phyloP scores from a whole-genome alignment of 2,329 filamentous ascomycete genomes.

The Aspergillus sclerotialis region DNA sequence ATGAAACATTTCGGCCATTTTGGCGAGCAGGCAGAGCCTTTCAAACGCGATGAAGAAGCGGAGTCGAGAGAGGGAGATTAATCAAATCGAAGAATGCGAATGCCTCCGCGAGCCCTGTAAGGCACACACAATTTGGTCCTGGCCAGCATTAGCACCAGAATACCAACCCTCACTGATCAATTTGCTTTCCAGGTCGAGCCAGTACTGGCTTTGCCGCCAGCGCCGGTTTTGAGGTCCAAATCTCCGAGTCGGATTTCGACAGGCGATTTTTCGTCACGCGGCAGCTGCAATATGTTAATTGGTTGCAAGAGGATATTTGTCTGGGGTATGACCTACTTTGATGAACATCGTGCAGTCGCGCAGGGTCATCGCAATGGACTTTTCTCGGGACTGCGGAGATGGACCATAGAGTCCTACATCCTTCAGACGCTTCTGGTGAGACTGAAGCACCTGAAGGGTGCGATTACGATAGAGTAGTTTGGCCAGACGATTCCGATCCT shows the following conservation, averaged over 20 bases:
- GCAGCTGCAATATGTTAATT: slow-evolving; percentile 21
- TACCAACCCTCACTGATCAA: slow-evolving; percentile 67
- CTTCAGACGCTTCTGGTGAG: slow-evolving; percentile 26
- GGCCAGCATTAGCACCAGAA: slow-evolving; percentile 29
- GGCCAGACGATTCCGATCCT: slow-evolving; percentile 31
- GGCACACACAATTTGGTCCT: slow-evolving; percentile 25
- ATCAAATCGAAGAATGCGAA: slow-evolving; percentile 5
- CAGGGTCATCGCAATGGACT: slow-evolving; percentile 70
- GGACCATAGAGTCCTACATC: slow-evolving; percentile 31
- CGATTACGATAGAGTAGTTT: slow-evolving; percentile 26
- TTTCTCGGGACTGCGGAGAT: slow-evolving; percentile 35
- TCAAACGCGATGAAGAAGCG: background rate
- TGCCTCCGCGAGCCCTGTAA: slow-evolving; percentile 15
- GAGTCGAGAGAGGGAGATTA: background rate
- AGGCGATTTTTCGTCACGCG: slow-evolving; percentile 21
- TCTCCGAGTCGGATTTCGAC: slow-evolving; percentile 58
- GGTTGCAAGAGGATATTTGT: slow-evolving; percentile 1
- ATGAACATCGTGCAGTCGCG: slow-evolving; percentile 72
- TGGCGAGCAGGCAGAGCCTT: too few relatives aligned
- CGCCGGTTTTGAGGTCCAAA: slow-evolving; percentile 66
- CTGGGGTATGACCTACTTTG: slow-evolving; percentile 41
- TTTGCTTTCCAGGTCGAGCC: slow-evolving; percentile 56
- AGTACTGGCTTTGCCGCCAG: slow-evolving; percentile 60
- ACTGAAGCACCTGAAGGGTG: slow-evolving; percentile 27
- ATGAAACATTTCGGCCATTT: too few relatives aligned